These are phyloP conservation scores for Escallonia rubra DNA, from an alignment of 129 eudicot species.

Conservation along the genomic window DNA sequence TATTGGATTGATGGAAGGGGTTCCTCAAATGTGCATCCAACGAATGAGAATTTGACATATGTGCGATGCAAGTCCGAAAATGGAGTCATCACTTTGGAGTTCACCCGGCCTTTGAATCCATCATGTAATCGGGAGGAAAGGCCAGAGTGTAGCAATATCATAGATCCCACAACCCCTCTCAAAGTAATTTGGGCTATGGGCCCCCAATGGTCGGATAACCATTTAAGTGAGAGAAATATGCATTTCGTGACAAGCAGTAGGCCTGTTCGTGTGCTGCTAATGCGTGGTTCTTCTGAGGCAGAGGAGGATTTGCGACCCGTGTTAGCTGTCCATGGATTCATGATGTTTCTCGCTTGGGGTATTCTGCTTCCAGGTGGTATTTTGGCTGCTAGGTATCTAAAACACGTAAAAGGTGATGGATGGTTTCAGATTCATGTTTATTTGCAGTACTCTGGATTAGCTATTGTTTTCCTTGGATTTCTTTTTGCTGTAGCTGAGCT, in stretches of 20 bases:
- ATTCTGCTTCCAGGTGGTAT: slow-evolving; percentile 81
- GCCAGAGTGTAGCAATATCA: slow-evolving; percentile 69
- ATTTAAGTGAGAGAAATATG: slow-evolving; percentile 70
- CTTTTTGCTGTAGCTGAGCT: slow-evolving; percentile 94
- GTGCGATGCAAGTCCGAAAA: slow-evolving; percentile 88
- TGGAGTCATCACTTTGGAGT: slow-evolving; percentile 80
- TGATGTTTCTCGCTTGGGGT: slow-evolving; percentile 98
- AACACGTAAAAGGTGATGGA: slow-evolving; percentile 63
- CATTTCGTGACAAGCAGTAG: slow-evolving; percentile 67
- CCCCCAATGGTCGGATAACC: slow-evolving; percentile 61
- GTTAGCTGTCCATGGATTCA: slow-evolving; percentile 86
- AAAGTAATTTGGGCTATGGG: slow-evolving; percentile 95
- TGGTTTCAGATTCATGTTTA: slow-evolving; percentile 88
- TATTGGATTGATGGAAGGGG: slow-evolving; percentile 79
- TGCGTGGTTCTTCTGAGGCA: slow-evolving; percentile 82
- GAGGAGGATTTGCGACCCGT: slow-evolving; percentile 86
- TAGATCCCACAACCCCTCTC: slow-evolving; percentile 81
- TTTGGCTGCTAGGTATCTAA: slow-evolving; percentile 77
- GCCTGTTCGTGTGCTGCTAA: slow-evolving; percentile 66
- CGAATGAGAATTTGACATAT: slow-evolving; percentile 73
- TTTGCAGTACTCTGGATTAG: slow-evolving; percentile 83
- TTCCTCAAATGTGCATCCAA: slow-evolving; percentile 56
- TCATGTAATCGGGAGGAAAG: slow-evolving; percentile 47
- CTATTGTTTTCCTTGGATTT: slow-evolving; percentile 74
- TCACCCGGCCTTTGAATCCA: slow-evolving; percentile 74